Conservation (phyloP, 1,284 basidiomycete species). For the Pseudozyma sp. region DNA sequence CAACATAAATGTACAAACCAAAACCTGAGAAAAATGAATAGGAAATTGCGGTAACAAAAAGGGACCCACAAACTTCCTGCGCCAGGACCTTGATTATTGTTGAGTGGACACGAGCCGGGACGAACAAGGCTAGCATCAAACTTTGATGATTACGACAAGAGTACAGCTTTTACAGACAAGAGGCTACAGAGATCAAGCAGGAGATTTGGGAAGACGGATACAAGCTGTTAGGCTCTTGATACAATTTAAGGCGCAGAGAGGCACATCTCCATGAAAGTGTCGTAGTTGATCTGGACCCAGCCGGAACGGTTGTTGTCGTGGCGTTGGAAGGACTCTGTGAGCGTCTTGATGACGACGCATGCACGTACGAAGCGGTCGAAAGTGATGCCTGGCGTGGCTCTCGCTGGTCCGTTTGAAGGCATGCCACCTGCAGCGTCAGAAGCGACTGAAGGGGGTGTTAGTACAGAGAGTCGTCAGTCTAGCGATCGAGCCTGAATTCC, state of each 20-base stretch:
- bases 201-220: no score
- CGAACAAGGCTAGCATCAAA: no score
- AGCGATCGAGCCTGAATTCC: neutral
- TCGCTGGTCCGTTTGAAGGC: constrained; percentile 22
- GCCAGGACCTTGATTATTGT: no score
- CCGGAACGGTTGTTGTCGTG: constrained; percentile 44
- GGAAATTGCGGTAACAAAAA: no score
- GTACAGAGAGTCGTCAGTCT: constrained; percentile 20
- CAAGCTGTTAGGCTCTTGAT: neutral
- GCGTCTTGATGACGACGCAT: constrained; percentile 60
- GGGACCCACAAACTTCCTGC: no score
- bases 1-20: no score
- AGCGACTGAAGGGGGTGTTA: constrained; percentile 23
- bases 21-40: no score
- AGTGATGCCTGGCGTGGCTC: constrained; percentile 35
- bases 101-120: no score
- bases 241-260: constrained; percentile 51
- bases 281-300: constrained; percentile 54
- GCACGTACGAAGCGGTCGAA: constrained; percentile 59
- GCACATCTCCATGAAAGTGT: constrained; percentile 53
- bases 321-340: constrained; percentile 59
- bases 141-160: no score
- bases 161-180: no score
- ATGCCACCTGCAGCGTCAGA: constrained; percentile 43
- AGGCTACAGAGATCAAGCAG: no score